phyloP scores from a whole-genome alignment of 305 asterid genomes.

The Fraxinus ornus region DNA sequence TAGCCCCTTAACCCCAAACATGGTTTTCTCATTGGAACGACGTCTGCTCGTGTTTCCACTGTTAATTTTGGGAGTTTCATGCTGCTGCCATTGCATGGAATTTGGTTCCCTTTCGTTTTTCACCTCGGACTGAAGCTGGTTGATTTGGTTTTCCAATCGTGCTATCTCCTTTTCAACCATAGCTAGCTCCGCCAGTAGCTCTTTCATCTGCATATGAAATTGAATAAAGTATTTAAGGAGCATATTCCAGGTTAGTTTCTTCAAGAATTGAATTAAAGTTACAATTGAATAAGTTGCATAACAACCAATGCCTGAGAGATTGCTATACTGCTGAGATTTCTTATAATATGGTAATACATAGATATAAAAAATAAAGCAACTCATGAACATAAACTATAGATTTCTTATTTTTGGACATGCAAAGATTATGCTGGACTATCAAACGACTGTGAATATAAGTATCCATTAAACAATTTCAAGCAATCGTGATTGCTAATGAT shows the following conservation, averaged over 20 bases:
- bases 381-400: background rate
- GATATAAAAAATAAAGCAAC: background rate
- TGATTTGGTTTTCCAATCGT: constrained; percentile 62
- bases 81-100: constrained; percentile 34
- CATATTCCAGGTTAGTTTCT: background rate
- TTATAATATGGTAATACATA: background rate
- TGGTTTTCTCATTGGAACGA: constrained; percentile 39
- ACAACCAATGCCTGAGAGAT: background rate
- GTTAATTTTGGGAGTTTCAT: constrained; percentile 7
- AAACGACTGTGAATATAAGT: background rate
- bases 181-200: constrained; percentile 56
- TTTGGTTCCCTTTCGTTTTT: constrained; percentile 39
- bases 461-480: background rate
- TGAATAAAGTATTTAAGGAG: background rate
- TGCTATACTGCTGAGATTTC: background rate
- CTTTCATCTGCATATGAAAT: constrained; percentile 54
- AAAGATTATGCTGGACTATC: background rate
- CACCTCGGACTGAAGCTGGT: constrained; percentile 50
- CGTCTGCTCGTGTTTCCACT: constrained; percentile 12
- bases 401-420: background rate
- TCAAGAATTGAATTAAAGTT: background rate
- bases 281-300: background rate
- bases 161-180: constrained; percentile 74
- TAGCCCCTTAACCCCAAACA: constrained; percentile 65
- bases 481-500: background rate